phyloP scores from a whole-genome alignment of 805 yeast species.

The Scheffersomyces coipomensis region DNA sequence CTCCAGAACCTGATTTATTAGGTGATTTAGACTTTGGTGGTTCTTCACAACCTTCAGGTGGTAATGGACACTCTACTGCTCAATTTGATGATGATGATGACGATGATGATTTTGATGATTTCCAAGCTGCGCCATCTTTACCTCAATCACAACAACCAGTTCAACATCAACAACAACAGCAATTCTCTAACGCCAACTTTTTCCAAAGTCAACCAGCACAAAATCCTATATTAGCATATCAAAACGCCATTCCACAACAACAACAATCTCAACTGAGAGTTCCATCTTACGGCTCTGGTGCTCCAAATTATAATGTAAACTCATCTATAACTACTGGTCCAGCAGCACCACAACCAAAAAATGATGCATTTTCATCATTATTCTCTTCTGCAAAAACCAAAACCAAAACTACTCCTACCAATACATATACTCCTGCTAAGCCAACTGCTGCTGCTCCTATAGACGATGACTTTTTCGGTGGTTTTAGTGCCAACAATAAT shows the following conservation, averaged over 20 bases:
- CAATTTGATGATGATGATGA: conserved; percentile 36
- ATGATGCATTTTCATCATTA: conserved; percentile 73
- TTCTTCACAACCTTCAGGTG: conserved; percentile 16
- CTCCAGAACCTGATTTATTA: conserved; percentile 47
- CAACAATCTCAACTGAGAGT: conserved; percentile 7
- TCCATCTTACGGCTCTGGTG: conserved; percentile 8
- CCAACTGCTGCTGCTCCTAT: conserved; percentile 2
- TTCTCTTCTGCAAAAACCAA: conserved; percentile 63
- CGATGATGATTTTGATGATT: conserved; percentile 79
- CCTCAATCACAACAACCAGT: conserved; percentile 10
- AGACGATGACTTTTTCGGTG: conserved; percentile 32
- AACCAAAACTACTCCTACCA: conserved; percentile 17
- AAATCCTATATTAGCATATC: conserved; percentile 8
- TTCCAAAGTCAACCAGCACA: conserved; percentile 3
- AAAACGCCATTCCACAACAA: conserved; percentile 8
- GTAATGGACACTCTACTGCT: conserved; percentile 15
- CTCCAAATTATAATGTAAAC: conserved; percentile 19
- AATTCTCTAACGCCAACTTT: no score
- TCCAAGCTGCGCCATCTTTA: conserved; percentile 64
- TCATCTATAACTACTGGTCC: conserved; percentile 42
- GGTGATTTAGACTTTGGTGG: conserved; percentile 46
- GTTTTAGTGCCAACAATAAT: conserved; percentile 23
- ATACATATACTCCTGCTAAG: conserved; percentile 8
- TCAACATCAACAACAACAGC: conserved; percentile 8
- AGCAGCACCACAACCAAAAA: conserved; percentile 38